phyloP scores from a whole-genome alignment of 148 eudicot genomes.

The Rhododendron ferrugineum region DNA sequence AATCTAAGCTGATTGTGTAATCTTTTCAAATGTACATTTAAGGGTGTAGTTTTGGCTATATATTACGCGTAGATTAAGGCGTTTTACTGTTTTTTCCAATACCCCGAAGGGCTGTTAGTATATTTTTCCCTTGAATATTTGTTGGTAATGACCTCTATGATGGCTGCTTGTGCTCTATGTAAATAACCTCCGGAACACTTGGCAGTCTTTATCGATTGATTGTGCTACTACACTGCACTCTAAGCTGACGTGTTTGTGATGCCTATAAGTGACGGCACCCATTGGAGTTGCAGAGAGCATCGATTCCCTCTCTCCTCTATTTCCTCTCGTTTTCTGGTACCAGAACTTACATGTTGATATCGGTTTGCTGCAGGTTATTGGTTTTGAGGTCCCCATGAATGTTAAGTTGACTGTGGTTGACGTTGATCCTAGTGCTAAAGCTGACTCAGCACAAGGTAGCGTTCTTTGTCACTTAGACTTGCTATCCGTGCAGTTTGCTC shows the following conservation, averaged over 20 bases:
- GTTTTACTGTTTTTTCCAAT: neutral
- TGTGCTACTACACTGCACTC: neutral
- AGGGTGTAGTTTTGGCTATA: neutral
- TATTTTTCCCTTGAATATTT: neutral
- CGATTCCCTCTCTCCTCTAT: neutral
- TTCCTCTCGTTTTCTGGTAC: neutral
- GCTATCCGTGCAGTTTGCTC: neutral
- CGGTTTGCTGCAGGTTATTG: constrained; percentile 58
- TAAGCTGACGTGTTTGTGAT: neutral
- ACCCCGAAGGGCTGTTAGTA: neutral
- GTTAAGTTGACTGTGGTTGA: constrained; percentile 69
- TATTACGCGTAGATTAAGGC: neutral
- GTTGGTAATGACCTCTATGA: neutral
- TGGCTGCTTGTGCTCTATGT: neutral
- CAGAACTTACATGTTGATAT: constrained; percentile 3
- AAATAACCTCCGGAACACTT: neutral
- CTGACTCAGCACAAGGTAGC: constrained; percentile 85
- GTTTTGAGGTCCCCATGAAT: constrained; percentile 75
- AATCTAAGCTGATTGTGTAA: neutral
- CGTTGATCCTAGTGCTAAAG: constrained; percentile 80
- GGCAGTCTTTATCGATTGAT: neutral
- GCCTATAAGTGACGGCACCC: neutral
- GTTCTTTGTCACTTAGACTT: neutral
- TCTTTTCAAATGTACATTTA: neutral
- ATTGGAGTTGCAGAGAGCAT: neutral